Conservation (phyloP, 2,329 filamentous ascomycete genomes). For the Aotearoamyces nothofagi region DNA sequence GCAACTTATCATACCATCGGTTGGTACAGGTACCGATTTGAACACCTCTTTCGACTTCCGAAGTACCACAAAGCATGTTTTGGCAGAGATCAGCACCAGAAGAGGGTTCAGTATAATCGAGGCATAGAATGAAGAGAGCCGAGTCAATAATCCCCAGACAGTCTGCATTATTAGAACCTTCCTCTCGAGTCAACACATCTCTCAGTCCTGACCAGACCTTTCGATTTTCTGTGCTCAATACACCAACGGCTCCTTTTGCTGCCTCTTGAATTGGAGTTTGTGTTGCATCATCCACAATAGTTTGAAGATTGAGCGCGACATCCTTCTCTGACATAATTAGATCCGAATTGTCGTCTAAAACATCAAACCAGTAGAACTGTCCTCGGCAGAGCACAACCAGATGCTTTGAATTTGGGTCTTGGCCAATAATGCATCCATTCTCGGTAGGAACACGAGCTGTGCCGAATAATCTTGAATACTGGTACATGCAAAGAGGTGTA, state of each 20-base stretch:
- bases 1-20: conserved; percentile 96
- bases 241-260: conserved; percentile 86
- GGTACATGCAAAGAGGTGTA: conserved; percentile 90
- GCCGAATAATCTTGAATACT: conserved; percentile 89
- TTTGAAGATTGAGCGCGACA: conserved; percentile 77
- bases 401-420: conserved; percentile 86
- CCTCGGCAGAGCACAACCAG: conserved; percentile 86
- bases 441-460: conserved; percentile 90
- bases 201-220: conserved; percentile 90
- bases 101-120: conserved; percentile 80
- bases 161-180: conserved; percentile 87
- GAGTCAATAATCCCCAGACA: conserved; percentile 93
- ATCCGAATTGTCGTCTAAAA: conserved; percentile 85
- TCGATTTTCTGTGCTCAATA: conserved; percentile 89
- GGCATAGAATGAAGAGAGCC: conserved; percentile 78
- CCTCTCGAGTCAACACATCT: conserved; percentile 73
- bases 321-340: conserved; percentile 96
- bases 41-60: conserved; percentile 78
- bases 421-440: conserved; percentile 87
- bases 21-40: conserved; percentile 98
- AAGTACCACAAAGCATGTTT: conserved; percentile 97
- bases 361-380: conserved; percentile 98
- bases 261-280: conserved; percentile 86
- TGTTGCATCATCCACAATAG: conserved; percentile 79
- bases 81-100: conserved; percentile 78